Conservation (phyloP, 2,329 filamentous ascomycete species). For the Ophiostoma triangulosporum region DNA sequence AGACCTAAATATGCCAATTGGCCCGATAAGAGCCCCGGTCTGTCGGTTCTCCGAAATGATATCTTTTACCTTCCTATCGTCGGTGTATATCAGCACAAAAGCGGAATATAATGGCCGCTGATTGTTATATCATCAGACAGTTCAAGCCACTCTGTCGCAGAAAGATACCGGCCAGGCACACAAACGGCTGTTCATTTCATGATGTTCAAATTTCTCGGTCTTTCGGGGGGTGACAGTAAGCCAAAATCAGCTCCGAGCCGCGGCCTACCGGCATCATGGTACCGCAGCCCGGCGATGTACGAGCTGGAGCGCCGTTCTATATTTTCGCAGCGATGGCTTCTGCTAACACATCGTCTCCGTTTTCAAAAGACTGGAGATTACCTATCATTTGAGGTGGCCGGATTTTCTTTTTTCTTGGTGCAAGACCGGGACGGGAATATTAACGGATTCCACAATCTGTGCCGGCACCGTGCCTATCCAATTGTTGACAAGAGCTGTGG, state of each 20-base stretch:
- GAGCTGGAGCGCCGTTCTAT: constrained; percentile 31
- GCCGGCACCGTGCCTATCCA: constrained; percentile 30
- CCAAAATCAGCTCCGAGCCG: constrained; percentile 1
- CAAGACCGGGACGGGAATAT: constrained; percentile 22
- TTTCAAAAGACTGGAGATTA: constrained; percentile 24
- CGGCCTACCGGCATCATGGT: constrained; percentile 29
- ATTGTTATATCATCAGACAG: background rate
- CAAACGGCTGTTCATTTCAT: background rate
- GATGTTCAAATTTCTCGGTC: constrained; percentile 8
- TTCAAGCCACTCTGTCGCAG: background rate
- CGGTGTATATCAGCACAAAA: background rate
- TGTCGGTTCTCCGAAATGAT: background rate
- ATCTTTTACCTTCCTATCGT: background rate
- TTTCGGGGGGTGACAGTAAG: background rate
- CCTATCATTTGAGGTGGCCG: constrained; percentile 21
- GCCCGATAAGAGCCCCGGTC: background rate
- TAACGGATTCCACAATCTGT: constrained; percentile 30
- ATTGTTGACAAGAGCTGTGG: constrained; percentile 25
- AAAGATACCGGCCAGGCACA: background rate
- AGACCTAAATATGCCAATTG: background rate
- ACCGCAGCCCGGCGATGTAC: constrained; percentile 28
- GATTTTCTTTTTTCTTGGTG: constrained; percentile 27
- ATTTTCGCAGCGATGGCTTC: constrained; percentile 28
- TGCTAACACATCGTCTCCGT: constrained; percentile 22
- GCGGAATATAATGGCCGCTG: background rate